Evolutionary conservation across 1,139 yeast species (phyloP).

Genomic region (Yamadazyma diddensiae): DNA sequence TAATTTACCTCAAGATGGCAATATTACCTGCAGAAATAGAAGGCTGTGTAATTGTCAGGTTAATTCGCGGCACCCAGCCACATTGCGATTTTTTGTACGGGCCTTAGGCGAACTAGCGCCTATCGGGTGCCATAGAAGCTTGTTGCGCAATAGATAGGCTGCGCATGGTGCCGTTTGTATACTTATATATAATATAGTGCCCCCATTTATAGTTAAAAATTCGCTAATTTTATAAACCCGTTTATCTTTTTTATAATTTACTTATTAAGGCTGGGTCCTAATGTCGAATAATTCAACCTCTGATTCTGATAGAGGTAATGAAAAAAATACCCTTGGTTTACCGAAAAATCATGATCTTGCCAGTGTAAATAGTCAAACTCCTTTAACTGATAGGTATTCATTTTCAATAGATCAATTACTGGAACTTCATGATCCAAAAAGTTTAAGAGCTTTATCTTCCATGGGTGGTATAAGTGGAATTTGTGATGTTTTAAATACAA

Average conservation of each 20-base stretch:
- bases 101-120: no score
- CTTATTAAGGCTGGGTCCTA: no score
- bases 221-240: no score
- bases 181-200: no score
- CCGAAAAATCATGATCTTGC: background rate
- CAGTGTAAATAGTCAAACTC: conserved; percentile 15
- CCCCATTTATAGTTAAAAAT: no score
- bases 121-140: no score
- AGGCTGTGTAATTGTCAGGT: conserved; percentile 7
- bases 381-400: conserved; percentile 13
- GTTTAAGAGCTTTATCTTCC: conserved; percentile 33
- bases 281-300: background rate
- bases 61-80: conserved; percentile 2
- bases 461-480: conserved; percentile 42
- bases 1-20: background rate
- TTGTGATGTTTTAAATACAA: conserved; percentile 33
- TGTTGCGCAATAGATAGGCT: no score
- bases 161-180: no score
- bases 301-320: background rate
- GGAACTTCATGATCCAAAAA: conserved; percentile 53
- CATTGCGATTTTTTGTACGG: no score
- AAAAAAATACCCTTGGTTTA: conserved; percentile 1
- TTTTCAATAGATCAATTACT: conserved; percentile 29
- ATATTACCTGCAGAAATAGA: conserved; percentile 4
- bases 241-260: no score